Conservation (phyloP, 176 grass and related monocot species). For the Metroxylon sagu region DNA sequence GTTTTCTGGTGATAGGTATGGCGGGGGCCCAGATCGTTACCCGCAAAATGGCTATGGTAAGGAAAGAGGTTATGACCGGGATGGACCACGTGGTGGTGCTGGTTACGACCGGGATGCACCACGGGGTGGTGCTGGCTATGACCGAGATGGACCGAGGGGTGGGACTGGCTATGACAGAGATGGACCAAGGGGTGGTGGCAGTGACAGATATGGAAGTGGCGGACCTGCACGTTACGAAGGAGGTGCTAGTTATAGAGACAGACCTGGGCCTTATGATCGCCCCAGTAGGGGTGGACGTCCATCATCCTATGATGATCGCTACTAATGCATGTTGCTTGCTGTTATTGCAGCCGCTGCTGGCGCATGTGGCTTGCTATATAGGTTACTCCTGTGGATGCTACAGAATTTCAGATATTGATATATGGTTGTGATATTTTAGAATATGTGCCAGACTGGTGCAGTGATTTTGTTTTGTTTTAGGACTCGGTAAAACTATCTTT, state of each 20-base stretch:
- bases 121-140: conserved; percentile 43
- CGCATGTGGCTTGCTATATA: too few species aligned
- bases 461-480: too few species aligned
- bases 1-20: conserved; percentile 77
- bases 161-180: conserved; percentile 28
- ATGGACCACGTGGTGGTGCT: conserved; percentile 36
- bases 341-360: too few species aligned
- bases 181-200: conserved; percentile 38
- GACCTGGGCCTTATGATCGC: conserved; percentile 53
- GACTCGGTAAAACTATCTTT: too few species aligned
- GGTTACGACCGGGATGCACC: conserved; percentile 58
- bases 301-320: conserved; percentile 50
- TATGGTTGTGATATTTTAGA: too few species aligned
- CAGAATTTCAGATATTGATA: too few species aligned
- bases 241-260: conserved; percentile 1
- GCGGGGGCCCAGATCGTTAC: conserved; percentile 48
- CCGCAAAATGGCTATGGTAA: conserved; percentile 56
- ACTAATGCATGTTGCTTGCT: conserved; percentile 32
- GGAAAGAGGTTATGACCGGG: conserved; percentile 80
- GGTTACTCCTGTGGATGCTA: too few species aligned
- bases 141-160: conserved; percentile 40
- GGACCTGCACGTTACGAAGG: conserved; percentile 25
- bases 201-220: conserved; percentile 34
- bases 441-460: too few species aligned
- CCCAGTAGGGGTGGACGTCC: conserved; percentile 45